Evolutionary conservation across 768 basidiomycete genomes (phyloP).

Genomic region (Chalciporus sphaerocephalus): DNA sequence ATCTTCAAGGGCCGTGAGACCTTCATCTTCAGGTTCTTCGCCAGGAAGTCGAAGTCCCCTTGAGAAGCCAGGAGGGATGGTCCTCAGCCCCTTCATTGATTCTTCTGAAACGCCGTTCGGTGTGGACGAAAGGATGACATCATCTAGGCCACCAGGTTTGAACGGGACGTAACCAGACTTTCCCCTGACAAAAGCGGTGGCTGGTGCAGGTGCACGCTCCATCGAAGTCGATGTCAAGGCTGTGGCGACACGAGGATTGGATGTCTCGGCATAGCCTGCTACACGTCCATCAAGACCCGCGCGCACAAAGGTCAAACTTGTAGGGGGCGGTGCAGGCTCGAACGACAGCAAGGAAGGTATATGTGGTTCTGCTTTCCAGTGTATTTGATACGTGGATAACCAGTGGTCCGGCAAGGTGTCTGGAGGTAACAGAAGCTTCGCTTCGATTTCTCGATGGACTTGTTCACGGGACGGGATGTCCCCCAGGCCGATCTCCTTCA

Average conservation of each 20-base stretch:
- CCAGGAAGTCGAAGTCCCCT: constrained; percentile 73
- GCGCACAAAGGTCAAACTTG: constrained; percentile 67
- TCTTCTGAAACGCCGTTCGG: constrained; percentile 37
- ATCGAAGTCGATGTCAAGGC: constrained; percentile 84
- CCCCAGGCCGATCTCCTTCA: constrained; percentile 56
- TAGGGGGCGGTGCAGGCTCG: constrained; percentile 71
- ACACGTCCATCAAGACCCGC: constrained; percentile 76
- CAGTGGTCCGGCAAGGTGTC: constrained; percentile 63
- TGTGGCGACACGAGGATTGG: constrained; percentile 52
- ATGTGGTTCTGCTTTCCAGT: constrained; percentile 63
- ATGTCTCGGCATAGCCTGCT: constrained; percentile 75
- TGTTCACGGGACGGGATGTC: constrained; percentile 53
- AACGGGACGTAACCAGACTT: constrained; percentile 93
- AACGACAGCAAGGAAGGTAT: constrained; percentile 61
- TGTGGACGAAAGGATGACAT: constrained; percentile 37
- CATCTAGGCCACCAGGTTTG: constrained; percentile 88
- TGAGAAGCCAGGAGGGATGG: constrained; percentile 76
- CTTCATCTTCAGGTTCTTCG: constrained; percentile 48
- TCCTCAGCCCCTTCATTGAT: constrained; percentile 44
- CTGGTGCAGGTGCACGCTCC: constrained; percentile 76
- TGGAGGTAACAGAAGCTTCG: constrained; percentile 67
- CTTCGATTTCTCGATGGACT: constrained; percentile 68
- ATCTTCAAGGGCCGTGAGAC: constrained; percentile 31
- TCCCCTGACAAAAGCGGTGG: constrained; percentile 83
- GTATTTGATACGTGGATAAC: constrained; percentile 78